These are phyloP conservation scores for Bryum argenteum DNA, from an alignment of 225 moss, liverwort and hornwort species.

Conservation along the genomic window DNA sequence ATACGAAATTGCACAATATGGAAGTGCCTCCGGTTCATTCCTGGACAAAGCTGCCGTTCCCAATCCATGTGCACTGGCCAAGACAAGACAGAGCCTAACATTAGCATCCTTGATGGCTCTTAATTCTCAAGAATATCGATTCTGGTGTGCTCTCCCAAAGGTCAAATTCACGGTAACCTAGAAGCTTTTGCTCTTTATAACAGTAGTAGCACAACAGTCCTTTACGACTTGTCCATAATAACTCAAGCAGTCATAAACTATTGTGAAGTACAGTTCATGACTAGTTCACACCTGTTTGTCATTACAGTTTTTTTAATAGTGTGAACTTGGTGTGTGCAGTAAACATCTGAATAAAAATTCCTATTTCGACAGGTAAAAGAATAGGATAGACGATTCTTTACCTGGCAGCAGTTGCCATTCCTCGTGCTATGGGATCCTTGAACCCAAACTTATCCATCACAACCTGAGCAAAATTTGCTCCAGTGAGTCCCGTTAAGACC, in stretches of 20 bases:
- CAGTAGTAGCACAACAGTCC: no score
- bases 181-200: background rate
- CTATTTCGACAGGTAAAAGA: background rate
- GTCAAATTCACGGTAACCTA: background rate
- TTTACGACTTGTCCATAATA: no score
- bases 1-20: slow-evolving; percentile 86
- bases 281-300: no score
- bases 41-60: slow-evolving; percentile 85
- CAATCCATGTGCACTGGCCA: slow-evolving; percentile 76
- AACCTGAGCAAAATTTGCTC: slow-evolving; percentile 77
- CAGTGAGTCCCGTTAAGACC: slow-evolving; percentile 71
- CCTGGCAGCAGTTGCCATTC: slow-evolving; percentile 90
- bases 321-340: background rate
- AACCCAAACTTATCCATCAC: slow-evolving; percentile 78
- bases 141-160: background rate
- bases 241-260: no score
- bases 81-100: slow-evolving; percentile 11
- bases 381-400: slow-evolving; percentile 23
- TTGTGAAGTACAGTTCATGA: no score
- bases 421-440: slow-evolving; percentile 72
- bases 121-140: slow-evolving; percentile 9
- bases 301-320: no score
- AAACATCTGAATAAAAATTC: background rate
- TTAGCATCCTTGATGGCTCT: slow-evolving; percentile 13
- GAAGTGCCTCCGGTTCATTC: slow-evolving; percentile 84